Conservation (phyloP, 208 protist species). For the Acanthamoeba culbertsoni region DNA sequence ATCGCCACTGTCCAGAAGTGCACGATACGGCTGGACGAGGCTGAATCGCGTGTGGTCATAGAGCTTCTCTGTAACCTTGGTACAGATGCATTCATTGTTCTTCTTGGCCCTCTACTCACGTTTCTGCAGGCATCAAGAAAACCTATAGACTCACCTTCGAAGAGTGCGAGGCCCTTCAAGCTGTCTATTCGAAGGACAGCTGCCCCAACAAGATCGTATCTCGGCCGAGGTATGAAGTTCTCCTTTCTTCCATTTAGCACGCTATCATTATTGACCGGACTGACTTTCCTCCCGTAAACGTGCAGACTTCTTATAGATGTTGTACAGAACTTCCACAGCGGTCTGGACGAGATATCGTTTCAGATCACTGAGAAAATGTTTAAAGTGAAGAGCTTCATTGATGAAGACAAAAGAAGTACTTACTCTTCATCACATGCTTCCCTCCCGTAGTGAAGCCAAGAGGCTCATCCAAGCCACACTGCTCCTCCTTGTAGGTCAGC, state of each 20-base stretch:
- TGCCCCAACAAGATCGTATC: not conserved
- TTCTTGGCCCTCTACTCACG: not conserved
- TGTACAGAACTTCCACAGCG: slow-evolving; percentile 4
- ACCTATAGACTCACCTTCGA: not conserved
- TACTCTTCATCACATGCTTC: not conserved
- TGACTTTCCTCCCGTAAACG: no score
- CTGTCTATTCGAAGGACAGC: slow-evolving; percentile 25
- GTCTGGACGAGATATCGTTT: not conserved
- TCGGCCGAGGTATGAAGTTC: not conserved
- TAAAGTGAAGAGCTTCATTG: not conserved
- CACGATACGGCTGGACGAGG: not conserved
- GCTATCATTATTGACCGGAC: no score
- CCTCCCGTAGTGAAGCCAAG: not conserved
- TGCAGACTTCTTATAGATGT: not conserved
- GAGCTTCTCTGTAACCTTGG: not conserved
- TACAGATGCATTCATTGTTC: not conserved
- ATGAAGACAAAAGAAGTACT: not conserved
- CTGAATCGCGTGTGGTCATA: not conserved
- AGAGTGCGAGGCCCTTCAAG: not conserved
- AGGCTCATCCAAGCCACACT: no score
- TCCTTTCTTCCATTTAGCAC: no score
- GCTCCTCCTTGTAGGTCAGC: not conserved
- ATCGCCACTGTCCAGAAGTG: not conserved
- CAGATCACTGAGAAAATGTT: not conserved
- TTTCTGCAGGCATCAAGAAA: slow-evolving; percentile 10